A percentile compares a stretch with the other conserved stretches of the same genome.
Evolutionary conservation across 805 yeast genomes (phyloP).

Genomic region (Candida michaelii): DNA sequence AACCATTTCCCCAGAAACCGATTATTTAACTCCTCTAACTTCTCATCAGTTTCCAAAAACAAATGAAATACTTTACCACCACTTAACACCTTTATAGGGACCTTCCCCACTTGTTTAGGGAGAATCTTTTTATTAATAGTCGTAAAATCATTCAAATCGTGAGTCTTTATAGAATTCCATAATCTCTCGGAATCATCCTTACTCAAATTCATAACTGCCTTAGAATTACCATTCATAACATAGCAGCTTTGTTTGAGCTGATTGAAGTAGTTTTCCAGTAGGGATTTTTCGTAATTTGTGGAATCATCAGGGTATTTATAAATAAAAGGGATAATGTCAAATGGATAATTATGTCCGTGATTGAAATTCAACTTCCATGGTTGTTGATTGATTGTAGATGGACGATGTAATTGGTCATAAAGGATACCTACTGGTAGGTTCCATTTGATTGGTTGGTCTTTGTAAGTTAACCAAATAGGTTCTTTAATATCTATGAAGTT

Average conservation of each 20-base stretch:
- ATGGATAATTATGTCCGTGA: slow-evolving; percentile 27
- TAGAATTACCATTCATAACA: slow-evolving; percentile 74
- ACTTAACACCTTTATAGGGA: slow-evolving; percentile 52
- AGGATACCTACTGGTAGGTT: slow-evolving; percentile 71
- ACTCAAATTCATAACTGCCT: slow-evolving; percentile 75
- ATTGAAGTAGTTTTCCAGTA: slow-evolving; percentile 64
- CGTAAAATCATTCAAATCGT: slow-evolving; percentile 29
- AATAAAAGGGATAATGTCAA: slow-evolving; percentile 28
- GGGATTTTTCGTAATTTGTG: slow-evolving; percentile 26
- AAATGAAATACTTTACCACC: slow-evolving; percentile 35
- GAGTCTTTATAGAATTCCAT: slow-evolving; percentile 51
- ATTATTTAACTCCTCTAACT: not conserved
- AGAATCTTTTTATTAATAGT: slow-evolving; percentile 26
- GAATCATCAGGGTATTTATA: slow-evolving; percentile 13
- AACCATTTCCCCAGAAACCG: slow-evolving; percentile 12
- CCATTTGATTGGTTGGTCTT: slow-evolving; percentile 70
- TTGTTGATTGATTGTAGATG: slow-evolving; percentile 13
- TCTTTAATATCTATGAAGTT: slow-evolving; percentile 20
- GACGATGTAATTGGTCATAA: slow-evolving; percentile 52
- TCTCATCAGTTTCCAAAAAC: slow-evolving; percentile 7
- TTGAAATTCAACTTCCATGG: slow-evolving; percentile 32
- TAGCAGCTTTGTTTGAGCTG: slow-evolving; percentile 81
- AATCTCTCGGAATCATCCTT: slow-evolving; percentile 56
- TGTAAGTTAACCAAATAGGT: slow-evolving; percentile 65
- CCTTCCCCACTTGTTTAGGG: slow-evolving; percentile 28